phyloP scores from a whole-genome alignment of 371 early-diverging fungal species.

The Choanephora cucurbitarum region DNA sequence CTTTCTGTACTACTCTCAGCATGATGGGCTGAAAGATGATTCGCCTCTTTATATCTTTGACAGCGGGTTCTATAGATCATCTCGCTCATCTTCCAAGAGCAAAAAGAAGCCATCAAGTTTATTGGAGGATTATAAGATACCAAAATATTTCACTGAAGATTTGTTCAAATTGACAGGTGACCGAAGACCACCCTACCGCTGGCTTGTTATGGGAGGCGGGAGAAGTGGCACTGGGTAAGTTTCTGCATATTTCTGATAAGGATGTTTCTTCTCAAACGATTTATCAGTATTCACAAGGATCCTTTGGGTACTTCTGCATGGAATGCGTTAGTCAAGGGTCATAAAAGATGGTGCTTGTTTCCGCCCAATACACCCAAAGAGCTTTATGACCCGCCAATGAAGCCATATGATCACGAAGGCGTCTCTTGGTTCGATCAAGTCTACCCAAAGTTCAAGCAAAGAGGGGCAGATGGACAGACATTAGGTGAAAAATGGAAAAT shows the following conservation, averaged over 20 bases:
- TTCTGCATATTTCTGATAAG: background rate
- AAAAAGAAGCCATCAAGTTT: constrained; percentile 33
- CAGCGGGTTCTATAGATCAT: constrained; percentile 52
- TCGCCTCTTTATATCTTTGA: constrained; percentile 88
- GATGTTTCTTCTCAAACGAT: background rate
- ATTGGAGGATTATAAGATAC: constrained; percentile 68
- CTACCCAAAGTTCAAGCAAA: constrained; percentile 56
- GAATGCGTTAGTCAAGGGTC: constrained; percentile 65
- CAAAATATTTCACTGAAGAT: constrained; percentile 78
- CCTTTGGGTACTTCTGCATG: constrained; percentile 73
- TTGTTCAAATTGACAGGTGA: constrained; percentile 70
- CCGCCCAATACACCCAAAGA: constrained; percentile 62
- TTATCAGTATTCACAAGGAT: constrained; percentile 58
- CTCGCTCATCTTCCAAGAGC: constrained; percentile 22
- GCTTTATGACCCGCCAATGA: constrained; percentile 62
- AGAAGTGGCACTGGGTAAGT: constrained; percentile 67
- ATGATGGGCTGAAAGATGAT: constrained; percentile 67
- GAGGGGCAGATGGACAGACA: constrained; percentile 32
- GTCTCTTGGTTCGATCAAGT: constrained; percentile 80
- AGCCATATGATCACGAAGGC: constrained; percentile 73
- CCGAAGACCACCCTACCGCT: constrained; percentile 66
- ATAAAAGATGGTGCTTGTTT: constrained; percentile 77
- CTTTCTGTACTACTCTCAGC: constrained; percentile 60
- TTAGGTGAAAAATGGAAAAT: constrained; percentile 66
- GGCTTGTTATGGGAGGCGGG: constrained; percentile 69